These are phyloP conservation scores for Paecilomyces formosus DNA, from an alignment of 2,329 filamentous ascomycete genomes.

Conservation along the genomic window DNA sequence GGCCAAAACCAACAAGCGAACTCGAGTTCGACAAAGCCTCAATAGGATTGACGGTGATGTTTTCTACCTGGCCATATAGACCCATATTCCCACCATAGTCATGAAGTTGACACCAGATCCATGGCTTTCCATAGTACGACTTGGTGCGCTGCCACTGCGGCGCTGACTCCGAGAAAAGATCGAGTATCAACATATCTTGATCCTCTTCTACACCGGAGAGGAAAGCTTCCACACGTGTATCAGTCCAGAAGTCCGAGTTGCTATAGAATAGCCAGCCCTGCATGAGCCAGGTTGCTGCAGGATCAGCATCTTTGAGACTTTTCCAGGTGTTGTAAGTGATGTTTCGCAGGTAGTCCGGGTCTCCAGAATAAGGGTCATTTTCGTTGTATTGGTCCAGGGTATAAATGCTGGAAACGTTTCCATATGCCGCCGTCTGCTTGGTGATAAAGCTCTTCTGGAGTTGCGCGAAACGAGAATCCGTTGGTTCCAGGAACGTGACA, in stretches of 20 bases:
- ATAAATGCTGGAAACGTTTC: slow-evolving; percentile 43
- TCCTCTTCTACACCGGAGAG: slow-evolving; percentile 38
- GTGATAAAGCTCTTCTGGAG: slow-evolving; percentile 41
- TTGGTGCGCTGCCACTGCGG: slow-evolving; percentile 47
- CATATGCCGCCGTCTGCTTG: slow-evolving; percentile 41
- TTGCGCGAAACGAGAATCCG: slow-evolving; percentile 35
- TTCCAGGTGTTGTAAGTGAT: slow-evolving; percentile 39
- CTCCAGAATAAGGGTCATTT: slow-evolving; percentile 41
- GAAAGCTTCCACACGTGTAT: slow-evolving; percentile 43
- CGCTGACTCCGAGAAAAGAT: slow-evolving; percentile 43
- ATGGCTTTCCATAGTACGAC: slow-evolving; percentile 45
- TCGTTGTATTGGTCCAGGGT: slow-evolving; percentile 50
- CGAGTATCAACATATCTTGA: slow-evolving; percentile 44
- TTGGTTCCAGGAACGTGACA: slow-evolving; percentile 42
- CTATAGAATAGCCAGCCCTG: slow-evolving; percentile 49
- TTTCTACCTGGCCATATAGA: slow-evolving; percentile 44
- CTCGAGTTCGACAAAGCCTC: slow-evolving; percentile 34
- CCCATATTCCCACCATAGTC: slow-evolving; percentile 45
- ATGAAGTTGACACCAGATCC: slow-evolving; percentile 50
- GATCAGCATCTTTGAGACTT: slow-evolving; percentile 42
- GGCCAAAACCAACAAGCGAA: slow-evolving; percentile 42
- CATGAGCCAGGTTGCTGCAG: slow-evolving; percentile 46
- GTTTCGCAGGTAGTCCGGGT: slow-evolving; percentile 36
- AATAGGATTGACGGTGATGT: slow-evolving; percentile 42
- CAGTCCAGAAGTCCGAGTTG: slow-evolving; percentile 41